phyloP scores from a whole-genome alignment of 1,139 yeast species.

The Yamadazyma jaroonii region DNA sequence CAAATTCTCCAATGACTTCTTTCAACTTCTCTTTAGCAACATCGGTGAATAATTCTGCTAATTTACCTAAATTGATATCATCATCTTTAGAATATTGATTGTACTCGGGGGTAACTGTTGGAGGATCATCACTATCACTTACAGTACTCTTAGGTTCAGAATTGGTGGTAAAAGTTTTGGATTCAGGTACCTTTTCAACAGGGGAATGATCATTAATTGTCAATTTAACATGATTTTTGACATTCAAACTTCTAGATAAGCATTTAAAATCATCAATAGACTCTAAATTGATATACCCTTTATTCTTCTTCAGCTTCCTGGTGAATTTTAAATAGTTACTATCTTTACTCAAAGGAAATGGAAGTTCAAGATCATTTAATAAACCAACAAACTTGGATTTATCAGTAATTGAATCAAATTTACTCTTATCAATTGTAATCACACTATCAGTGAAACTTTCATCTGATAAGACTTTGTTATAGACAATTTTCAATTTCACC shows the following conservation, averaged over 20 bases:
- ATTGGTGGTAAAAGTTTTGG: neutral
- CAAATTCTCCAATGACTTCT: conserved; percentile 12
- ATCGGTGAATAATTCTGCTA: conserved; percentile 14
- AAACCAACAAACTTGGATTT: conserved; percentile 10
- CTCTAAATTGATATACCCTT: conserved; percentile 39
- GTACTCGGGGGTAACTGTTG: neutral
- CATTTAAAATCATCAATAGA: conserved; percentile 41
- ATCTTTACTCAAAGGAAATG: conserved; percentile 9
- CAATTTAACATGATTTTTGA: conserved; percentile 38
- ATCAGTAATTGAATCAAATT: conserved; percentile 5
- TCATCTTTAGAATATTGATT: neutral
- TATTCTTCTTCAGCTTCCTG: conserved; percentile 45
- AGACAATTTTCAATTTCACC: conserved; percentile 12
- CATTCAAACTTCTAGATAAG: conserved; percentile 44
- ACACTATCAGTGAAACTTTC: conserved; percentile 7
- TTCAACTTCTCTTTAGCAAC: conserved; percentile 16
- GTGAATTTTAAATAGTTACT: conserved; percentile 11
- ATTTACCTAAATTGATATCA: conserved; percentile 9
- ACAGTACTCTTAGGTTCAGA: neutral
- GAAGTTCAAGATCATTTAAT: conserved; percentile 5
- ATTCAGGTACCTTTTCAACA: neutral
- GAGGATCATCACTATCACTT: neutral
- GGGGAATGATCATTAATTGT: conserved; percentile 7
- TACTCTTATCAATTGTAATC: conserved; percentile 7
- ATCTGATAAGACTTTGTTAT: conserved; percentile 9